These are phyloP conservation scores for Fusarium agapanthi DNA, from an alignment of 2,329 filamentous ascomycete species.

Conservation along the genomic window DNA sequence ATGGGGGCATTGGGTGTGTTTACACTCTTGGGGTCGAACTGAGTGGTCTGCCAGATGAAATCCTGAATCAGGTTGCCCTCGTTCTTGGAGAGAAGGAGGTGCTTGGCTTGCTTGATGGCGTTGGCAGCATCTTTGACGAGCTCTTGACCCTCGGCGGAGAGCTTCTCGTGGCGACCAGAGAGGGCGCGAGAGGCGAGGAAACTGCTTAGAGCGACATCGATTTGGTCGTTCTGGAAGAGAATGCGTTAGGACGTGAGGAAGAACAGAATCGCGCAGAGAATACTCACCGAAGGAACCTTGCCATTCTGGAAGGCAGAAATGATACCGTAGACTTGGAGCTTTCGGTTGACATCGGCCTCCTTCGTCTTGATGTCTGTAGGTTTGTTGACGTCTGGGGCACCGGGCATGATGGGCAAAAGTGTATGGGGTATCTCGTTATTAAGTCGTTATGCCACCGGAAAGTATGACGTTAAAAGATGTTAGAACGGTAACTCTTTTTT, in stretches of 20 bases:
- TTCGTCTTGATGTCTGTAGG: slow-evolving; percentile 78
- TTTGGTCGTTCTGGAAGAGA: slow-evolving; percentile 80
- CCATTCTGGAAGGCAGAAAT: slow-evolving; percentile 83
- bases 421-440: slow-evolving; percentile 26
- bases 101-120: slow-evolving; percentile 85
- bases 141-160: slow-evolving; percentile 83
- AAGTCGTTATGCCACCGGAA: slow-evolving; percentile 17
- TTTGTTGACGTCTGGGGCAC: slow-evolving; percentile 68
- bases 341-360: slow-evolving; percentile 88
- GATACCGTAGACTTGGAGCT: slow-evolving; percentile 95
- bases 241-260: slow-evolving; percentile 1
- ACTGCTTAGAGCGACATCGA: slow-evolving; percentile 93
- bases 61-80: slow-evolving; percentile 93
- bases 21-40: slow-evolving; percentile 72
- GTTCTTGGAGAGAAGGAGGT: slow-evolving; percentile 90
- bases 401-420: slow-evolving; percentile 47
- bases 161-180: slow-evolving; percentile 73
- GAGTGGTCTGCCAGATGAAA: slow-evolving; percentile 93
- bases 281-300: slow-evolving; percentile 86
- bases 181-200: slow-evolving; percentile 78
- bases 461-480: background rate
- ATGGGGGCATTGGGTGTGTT: slow-evolving; percentile 71
- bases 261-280: too few relatives aligned
- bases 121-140: slow-evolving; percentile 80
- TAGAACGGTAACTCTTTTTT: slow-evolving; percentile 3